A percentile compares a stretch with the other conserved stretches of the same genome.
These are phyloP conservation scores for Tuber brumale DNA, from an alignment of 495 filamentous ascomycete species.

Conservation along the genomic window DNA sequence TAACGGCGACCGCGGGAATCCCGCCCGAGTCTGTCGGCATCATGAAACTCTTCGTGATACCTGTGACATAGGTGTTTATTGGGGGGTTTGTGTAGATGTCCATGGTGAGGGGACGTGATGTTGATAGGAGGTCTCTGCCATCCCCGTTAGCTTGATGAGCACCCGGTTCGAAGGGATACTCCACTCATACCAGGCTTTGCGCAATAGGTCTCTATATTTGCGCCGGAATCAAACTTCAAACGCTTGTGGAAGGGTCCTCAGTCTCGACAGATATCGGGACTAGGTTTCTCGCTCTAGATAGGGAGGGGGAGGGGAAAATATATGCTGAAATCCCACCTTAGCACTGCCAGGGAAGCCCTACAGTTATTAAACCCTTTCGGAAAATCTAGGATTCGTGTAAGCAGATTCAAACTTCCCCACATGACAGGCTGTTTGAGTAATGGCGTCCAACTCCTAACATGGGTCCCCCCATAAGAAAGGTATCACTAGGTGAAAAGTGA, in stretches of 20 bases:
- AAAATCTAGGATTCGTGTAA: neutral
- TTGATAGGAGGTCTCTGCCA: neutral
- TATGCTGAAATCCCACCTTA: neutral
- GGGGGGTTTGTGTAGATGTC: neutral
- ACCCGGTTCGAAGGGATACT: neutral
- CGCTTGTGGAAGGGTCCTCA: neutral
- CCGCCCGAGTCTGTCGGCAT: neutral
- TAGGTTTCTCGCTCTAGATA: neutral
- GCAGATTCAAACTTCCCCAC: neutral
- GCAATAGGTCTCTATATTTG: neutral
- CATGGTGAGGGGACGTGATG: neutral
- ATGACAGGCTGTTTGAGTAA: neutral
- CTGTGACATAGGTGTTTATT: neutral
- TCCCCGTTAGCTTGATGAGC: neutral
- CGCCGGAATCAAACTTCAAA: neutral
- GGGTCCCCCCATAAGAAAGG: too few species aligned
- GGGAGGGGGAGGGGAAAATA: neutral
- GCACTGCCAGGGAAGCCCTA: neutral
- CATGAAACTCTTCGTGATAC: neutral
- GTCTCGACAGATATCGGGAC: neutral
- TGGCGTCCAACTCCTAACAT: neutral
- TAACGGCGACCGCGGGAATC: neutral
- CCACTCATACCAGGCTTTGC: neutral
- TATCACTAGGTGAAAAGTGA: neutral
- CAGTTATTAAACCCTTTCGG: neutral